Percentiles rank a stretch among this genome's conserved stretches.
Evolutionary conservation across 1,284 basidiomycete genomes (phyloP).

Genomic region (Xerocomus nothofagi): DNA sequence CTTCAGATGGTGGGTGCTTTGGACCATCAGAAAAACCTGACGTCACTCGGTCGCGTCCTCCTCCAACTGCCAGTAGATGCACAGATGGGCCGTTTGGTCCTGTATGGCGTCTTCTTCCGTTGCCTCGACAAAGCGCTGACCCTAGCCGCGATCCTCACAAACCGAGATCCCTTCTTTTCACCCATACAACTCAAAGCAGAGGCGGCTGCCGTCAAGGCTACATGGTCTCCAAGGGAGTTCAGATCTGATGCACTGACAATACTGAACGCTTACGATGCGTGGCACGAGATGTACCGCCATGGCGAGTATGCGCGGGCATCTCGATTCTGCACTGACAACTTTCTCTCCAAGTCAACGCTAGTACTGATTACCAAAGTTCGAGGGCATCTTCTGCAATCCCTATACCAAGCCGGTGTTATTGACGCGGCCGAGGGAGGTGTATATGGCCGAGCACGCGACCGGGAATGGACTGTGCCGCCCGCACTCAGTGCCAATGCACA

Average conservation of each 20-base stretch:
- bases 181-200: constrained; percentile 71
- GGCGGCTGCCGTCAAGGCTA: constrained; percentile 71
- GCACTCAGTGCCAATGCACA: constrained; percentile 76
- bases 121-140: constrained; percentile 90
- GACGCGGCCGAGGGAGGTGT: constrained; percentile 70
- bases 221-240: constrained; percentile 80
- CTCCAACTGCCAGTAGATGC: constrained; percentile 90
- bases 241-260: constrained; percentile 85
- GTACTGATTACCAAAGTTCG: constrained; percentile 86
- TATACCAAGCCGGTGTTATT: constrained; percentile 83
- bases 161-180: constrained; percentile 88
- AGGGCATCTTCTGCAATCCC: constrained; percentile 73
- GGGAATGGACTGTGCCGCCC: constrained; percentile 53
- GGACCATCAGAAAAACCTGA: constrained; percentile 76
- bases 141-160: constrained; percentile 87
- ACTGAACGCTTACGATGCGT: constrained; percentile 80
- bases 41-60: constrained; percentile 85
- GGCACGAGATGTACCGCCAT: constrained; percentile 71
- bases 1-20: constrained; percentile 89
- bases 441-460: constrained; percentile 27
- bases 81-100: constrained; percentile 86
- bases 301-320: constrained; percentile 68
- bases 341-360: constrained; percentile 84
- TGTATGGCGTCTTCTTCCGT: constrained; percentile 92
- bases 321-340: constrained; percentile 84